phyloP scores from a whole-genome alignment of 2,329 filamentous ascomycete genomes.

The Pestalotiopsis sp. region DNA sequence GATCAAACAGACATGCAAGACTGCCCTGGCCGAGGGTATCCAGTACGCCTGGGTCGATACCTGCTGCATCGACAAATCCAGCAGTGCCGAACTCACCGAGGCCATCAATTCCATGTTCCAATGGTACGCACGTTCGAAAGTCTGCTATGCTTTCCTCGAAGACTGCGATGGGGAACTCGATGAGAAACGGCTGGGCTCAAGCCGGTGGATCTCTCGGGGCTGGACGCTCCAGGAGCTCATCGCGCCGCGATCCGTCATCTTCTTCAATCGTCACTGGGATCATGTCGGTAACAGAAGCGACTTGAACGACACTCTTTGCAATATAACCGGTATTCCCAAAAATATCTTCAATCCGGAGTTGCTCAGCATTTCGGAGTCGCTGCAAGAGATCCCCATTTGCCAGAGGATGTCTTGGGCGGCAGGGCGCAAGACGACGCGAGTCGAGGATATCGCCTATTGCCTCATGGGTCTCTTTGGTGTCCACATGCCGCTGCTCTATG shows the following conservation, averaged over 20 bases:
- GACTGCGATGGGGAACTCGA: neutral
- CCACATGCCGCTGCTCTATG: neutral
- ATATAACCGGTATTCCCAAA: neutral
- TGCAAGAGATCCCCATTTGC: neutral
- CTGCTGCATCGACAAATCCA: slow-evolving; percentile 4
- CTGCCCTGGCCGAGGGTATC: neutral
- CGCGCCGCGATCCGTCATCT: neutral
- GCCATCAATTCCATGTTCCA: slow-evolving; percentile 6
- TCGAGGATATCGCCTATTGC: neutral
- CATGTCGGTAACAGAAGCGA: neutral
- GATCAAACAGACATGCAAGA: neutral
- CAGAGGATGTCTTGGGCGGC: neutral
- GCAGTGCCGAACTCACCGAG: neutral
- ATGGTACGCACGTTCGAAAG: neutral
- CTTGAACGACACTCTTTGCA: neutral
- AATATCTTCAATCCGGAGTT: neutral
- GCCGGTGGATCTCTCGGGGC: slow-evolving; percentile 7
- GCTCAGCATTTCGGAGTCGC: too few species aligned
- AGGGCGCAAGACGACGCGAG: neutral
- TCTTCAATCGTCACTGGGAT: slow-evolving; percentile 7
- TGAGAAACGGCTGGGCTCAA: too few species aligned
- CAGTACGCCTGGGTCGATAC: slow-evolving; percentile 1
- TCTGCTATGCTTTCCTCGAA: neutral
- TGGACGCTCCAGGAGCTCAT: slow-evolving; percentile 11
- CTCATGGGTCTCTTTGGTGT: neutral